Evolutionary conservation across 2,329 filamentous ascomycete species (phyloP), one percentile per base, ranked within the genome.

Genomic region (Pseudogymnoascus sp.): DNA sequence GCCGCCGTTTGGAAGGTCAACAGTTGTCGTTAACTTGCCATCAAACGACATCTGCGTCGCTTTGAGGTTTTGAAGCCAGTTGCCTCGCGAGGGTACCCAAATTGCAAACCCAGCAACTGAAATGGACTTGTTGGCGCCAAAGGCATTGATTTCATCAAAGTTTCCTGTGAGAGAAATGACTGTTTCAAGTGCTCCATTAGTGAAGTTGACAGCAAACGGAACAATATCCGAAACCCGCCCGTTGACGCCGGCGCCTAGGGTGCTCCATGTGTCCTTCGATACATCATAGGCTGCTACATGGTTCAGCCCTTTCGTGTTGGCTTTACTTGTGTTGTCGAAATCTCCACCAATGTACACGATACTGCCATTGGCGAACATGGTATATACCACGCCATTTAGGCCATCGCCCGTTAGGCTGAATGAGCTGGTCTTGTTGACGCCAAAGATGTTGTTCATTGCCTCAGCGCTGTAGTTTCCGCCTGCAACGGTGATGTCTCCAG

Each of bases 51-150:
- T 86, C 33, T 86, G 81, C 6, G 83, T 77, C 6, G 84, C 78
- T 37, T 86, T 75, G 16, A 97, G 77, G 68, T 96, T 95, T 72
- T 91, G 86, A 14, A 99, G 80, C 95, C 95, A 99, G 72, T 95
- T 95, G 64, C 81, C 82, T 66, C 83, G 81, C 3, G 92, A 96
- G 2, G 90, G 90, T 6, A 97, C 88, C 95, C 95, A 99, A 38
- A 97, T 81, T 13, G 91, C 93, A 70, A 99, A 91, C 1, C 93
- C 92, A 61, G 85, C 76, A 0, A 86, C 89, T 7, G 82, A 70
- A 29, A 87, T 80, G 8, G 85, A 82, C 6, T 80, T 74, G 67
- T 87, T 87, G 67, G 80, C 79, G 37, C 79, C 85, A 69, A 91
- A 93, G 0, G 82, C 83, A 29, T 87, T 82, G 65, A 96, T 85